phyloP scores from a whole-genome alignment of 2,329 filamentous ascomycete genomes.

The Penicillium sp. region DNA sequence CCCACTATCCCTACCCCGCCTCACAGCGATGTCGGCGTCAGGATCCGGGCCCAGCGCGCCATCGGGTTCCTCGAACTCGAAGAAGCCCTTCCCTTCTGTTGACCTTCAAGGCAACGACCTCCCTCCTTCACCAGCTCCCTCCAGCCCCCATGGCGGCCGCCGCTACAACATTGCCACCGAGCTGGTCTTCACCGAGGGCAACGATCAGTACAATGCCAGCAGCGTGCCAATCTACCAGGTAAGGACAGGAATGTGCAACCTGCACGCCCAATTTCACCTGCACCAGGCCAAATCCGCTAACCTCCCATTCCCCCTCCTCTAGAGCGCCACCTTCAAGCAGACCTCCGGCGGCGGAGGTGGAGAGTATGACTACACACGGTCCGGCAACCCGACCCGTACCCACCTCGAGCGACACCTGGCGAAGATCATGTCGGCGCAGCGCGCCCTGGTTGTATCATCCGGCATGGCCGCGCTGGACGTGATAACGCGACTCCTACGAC shows the following conservation, averaged over 20 bases:
- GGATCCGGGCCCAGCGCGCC: conserved; percentile 31
- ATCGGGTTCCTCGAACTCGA: conserved; percentile 35
- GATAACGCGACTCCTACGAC: conserved; percentile 85
- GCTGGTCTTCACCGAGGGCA: conserved; percentile 92
- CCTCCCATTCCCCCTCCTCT: conserved; percentile 1
- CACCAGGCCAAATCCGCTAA: neutral
- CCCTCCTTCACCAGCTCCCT: conserved; percentile 90
- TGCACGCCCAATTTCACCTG: neutral
- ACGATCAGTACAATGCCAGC: conserved; percentile 95
- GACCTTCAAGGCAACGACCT: conserved; percentile 84
- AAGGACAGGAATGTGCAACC: conserved; percentile 15
- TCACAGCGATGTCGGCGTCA: conserved; percentile 46
- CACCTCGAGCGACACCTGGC: conserved; percentile 95
- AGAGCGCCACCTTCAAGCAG: conserved; percentile 98
- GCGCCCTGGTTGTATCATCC: conserved; percentile 89
- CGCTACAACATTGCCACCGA: conserved; percentile 95
- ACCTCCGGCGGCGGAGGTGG: conserved; percentile 75
- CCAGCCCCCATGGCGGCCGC: conserved; percentile 81
- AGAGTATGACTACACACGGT: conserved; percentile 98
- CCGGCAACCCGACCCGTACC: conserved; percentile 93
- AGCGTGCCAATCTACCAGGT: conserved; percentile 96
- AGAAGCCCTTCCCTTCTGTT: conserved; percentile 63
- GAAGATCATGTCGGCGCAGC: conserved; percentile 96
- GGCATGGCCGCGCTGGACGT: conserved; percentile 98
- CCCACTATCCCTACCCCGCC: conserved; percentile 27